phyloP scores from a whole-genome alignment of 805 yeast species.

The Sugiyamaella lignohabitans region DNA sequence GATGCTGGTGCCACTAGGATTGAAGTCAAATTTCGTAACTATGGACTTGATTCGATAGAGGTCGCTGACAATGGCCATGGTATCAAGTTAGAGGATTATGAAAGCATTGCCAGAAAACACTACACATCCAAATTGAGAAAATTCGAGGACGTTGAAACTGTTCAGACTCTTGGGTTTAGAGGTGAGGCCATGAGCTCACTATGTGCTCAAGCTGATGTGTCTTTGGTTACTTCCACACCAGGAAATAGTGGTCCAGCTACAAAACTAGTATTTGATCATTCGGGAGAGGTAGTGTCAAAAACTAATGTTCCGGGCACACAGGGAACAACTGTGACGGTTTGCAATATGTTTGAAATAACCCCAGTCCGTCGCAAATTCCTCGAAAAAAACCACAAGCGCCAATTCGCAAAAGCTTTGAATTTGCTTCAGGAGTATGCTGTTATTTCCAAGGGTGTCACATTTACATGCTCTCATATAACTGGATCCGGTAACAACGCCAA shows the following conservation, averaged over 20 bases:
- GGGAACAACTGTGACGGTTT: slow-evolving; percentile 64
- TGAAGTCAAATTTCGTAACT: slow-evolving; percentile 59
- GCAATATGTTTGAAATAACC: slow-evolving; percentile 54
- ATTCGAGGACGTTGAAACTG: slow-evolving; percentile 34
- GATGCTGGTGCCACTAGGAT: slow-evolving; percentile 70
- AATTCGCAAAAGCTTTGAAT: slow-evolving; percentile 60
- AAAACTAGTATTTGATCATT: slow-evolving; percentile 44
- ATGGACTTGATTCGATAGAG: slow-evolving; percentile 69
- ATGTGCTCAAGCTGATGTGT: slow-evolving; percentile 40
- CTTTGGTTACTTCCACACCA: slow-evolving; percentile 41
- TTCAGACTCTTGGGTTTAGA: slow-evolving; percentile 55
- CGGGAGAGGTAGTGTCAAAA: slow-evolving; percentile 44
- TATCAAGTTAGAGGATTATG: slow-evolving; percentile 44
- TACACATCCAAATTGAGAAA: slow-evolving; percentile 49
- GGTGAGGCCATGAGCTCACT: slow-evolving; percentile 65
- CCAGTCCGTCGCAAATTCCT: slow-evolving; percentile 83
- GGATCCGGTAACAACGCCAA: slow-evolving; percentile 35
- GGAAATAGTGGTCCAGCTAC: slow-evolving; percentile 51
- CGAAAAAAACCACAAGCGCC: slow-evolving; percentile 58
- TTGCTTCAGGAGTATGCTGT: slow-evolving; percentile 64
- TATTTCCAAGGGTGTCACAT: slow-evolving; percentile 49
- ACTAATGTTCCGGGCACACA: slow-evolving; percentile 44
- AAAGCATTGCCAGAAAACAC: slow-evolving; percentile 40
- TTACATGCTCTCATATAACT: slow-evolving; percentile 47
- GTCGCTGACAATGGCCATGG: slow-evolving; percentile 74